Base-by-base conservation (phyloP, 352 stramenopile genomes). In the Paralagenidium karlingii region DNA sequence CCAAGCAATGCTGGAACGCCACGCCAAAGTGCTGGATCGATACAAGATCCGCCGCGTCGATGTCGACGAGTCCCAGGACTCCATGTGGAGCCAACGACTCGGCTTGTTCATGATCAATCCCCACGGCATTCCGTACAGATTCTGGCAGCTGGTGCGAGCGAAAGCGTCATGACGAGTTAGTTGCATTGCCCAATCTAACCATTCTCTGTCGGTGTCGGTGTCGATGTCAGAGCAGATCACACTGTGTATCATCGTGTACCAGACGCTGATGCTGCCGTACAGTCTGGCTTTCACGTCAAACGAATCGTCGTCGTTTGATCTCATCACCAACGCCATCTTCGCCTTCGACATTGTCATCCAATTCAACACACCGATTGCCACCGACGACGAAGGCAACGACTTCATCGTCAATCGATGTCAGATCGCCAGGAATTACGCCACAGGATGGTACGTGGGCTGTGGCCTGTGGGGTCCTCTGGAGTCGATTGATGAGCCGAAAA, bases 41-140 rank as follows among this genome's bases (percentile, higher is more conserved):
- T 89, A 89, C 47, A 86, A 79, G 48, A 82, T 89, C 43, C 71
- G 75, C 0, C 58, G 66, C 7, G 58, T 83, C 9, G 52, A 68
- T 21, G 58, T 60, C 10, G 54, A 59, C 7, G 53, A 69, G 24
- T n/a, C n/a, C n/a, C 43, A 64, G 2, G 53, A 81, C 20, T 45
- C 30, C 16, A 43, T 42, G 8, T 44, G 56, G 3, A 32, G 76
- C 5, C 63, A 62, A 24, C 63, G 65, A 25, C 41, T 81, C 3
- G 58, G 58, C 4, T 49, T 34, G 11, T 43, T 84, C 31, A 68
- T 88, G 57, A 62, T 84, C 16, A 80, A 86, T 16, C 71, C 75
- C 0, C 67, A 83, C 42, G 79, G 63, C 38, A 63, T 41, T 0
- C 5, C 79, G 28, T 88, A 68, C 58, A 84, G 82, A 37, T 40